A percentile compares a stretch with the other conserved stretches of the same genome.
Evolutionary conservation across 257 asterid species (phyloP).

Genomic region (Paulownia fortunei): DNA sequence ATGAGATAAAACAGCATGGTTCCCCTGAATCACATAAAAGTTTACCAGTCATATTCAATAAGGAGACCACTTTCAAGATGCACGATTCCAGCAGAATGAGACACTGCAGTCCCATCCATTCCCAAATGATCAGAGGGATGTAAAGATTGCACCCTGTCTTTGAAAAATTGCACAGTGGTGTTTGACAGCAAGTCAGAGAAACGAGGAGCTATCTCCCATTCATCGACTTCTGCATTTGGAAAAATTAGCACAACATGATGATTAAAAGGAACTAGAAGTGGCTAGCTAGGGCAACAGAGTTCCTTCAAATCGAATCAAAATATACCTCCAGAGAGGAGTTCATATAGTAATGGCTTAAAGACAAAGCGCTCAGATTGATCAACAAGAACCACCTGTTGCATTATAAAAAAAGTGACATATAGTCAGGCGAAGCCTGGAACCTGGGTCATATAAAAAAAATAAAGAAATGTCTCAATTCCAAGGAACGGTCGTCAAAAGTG

Average conservation of each 20-base stretch:
- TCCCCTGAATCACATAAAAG: conserved; percentile 31
- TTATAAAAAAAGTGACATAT: conserved; percentile 23
- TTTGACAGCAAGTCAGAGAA: conserved; percentile 85
- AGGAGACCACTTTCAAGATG: conserved; percentile 85
- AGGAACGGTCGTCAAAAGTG: conserved; percentile 18
- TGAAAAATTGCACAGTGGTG: conserved; percentile 73
- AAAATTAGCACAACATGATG: conserved; percentile 11
- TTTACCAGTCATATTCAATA: conserved; percentile 94
- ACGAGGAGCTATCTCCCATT: conserved; percentile 98
- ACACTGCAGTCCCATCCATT: conserved; percentile 42
- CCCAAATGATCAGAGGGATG: conserved; percentile 73
- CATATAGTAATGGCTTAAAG: conserved; percentile 93
- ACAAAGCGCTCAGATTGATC: conserved; percentile 94
- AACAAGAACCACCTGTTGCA: conserved; percentile 81
- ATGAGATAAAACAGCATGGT: conserved; percentile 19
- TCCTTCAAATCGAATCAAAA: conserved; percentile 16
- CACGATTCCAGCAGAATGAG: conserved; percentile 73
- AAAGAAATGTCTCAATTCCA: no score
- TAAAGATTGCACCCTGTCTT: conserved; percentile 74
- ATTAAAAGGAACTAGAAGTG: conserved; percentile 7
- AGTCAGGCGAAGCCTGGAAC: no score
- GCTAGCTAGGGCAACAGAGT: conserved; percentile 18
- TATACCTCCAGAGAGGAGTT: conserved; percentile 95
- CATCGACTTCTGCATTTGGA: conserved; percentile 79
- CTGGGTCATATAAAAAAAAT: no score